A percentile compares a stretch with the other conserved stretches of the same genome.
Evolutionary conservation across 2,329 filamentous ascomycete species (phyloP).

Genomic region (Fusarium tanahbumbuense): DNA sequence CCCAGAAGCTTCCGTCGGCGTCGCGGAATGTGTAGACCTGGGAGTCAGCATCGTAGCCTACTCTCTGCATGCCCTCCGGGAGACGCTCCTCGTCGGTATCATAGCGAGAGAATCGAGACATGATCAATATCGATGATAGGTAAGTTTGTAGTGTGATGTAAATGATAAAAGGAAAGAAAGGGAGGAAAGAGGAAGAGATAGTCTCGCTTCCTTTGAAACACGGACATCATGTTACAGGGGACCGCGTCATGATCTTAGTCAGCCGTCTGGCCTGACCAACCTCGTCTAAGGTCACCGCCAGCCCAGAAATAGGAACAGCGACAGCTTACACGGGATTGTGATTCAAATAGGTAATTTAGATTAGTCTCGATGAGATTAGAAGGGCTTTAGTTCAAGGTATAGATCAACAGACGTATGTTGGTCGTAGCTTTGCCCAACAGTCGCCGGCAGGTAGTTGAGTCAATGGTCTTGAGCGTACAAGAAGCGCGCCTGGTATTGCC

Average conservation of each 20-base stretch:
- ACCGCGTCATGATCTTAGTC: slow-evolving; percentile 41
- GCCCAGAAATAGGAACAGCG: background rate
- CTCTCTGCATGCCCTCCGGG: slow-evolving; percentile 64
- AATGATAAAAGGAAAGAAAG: background rate
- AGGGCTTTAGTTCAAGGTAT: background rate
- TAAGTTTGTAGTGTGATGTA: background rate
- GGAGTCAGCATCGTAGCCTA: slow-evolving; percentile 68
- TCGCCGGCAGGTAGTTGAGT: background rate
- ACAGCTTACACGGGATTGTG: background rate
- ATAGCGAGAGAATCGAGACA: slow-evolving; percentile 58
- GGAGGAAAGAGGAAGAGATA: slow-evolving; percentile 3
- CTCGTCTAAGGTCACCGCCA: slow-evolving; percentile 1
- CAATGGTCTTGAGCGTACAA: background rate
- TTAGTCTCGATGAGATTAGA: background rate
- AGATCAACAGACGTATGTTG: no score
- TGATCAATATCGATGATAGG: slow-evolving; percentile 30
- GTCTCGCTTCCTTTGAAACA: slow-evolving; percentile 19
- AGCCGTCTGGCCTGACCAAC: slow-evolving; percentile 9
- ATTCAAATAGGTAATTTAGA: background rate
- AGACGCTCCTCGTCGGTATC: slow-evolving; percentile 64
- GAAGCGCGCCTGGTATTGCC: background rate
- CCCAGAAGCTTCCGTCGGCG: slow-evolving; percentile 60
- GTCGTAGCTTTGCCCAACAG: background rate
- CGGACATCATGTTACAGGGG: slow-evolving; percentile 22
- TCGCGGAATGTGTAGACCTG: slow-evolving; percentile 65